These are phyloP conservation scores for Hansenula lynferdii DNA, from an alignment of 1,139 yeast genomes.

Conservation along the genomic window DNA sequence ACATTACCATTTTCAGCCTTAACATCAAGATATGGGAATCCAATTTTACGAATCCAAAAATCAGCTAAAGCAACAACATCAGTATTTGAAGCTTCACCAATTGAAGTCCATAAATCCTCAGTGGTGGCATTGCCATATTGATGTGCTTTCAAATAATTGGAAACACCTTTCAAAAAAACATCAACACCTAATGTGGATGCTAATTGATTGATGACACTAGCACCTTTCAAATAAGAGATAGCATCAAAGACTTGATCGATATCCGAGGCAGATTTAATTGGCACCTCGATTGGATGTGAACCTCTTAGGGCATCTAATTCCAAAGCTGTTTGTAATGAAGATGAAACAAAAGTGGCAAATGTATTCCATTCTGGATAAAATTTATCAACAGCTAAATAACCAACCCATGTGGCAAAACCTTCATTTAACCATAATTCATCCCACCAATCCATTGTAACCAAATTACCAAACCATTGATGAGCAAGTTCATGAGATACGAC, in stretches of 20 bases:
- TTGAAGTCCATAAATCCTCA: slow-evolving; percentile 53
- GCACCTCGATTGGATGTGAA: slow-evolving; percentile 86
- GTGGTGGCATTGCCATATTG: slow-evolving; percentile 59
- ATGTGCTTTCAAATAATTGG: slow-evolving; percentile 65
- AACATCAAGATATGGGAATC: slow-evolving; percentile 58
- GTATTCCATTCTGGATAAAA: slow-evolving; percentile 86
- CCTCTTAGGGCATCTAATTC: slow-evolving; percentile 70
- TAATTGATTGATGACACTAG: slow-evolving; percentile 74
- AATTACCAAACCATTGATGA: slow-evolving; percentile 91
- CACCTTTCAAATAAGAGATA: slow-evolving; percentile 80
- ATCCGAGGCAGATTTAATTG: slow-evolving; percentile 75
- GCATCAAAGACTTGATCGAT: slow-evolving; percentile 86
- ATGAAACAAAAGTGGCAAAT: slow-evolving; percentile 69
- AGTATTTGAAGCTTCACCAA: slow-evolving; percentile 48
- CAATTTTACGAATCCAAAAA: slow-evolving; percentile 60
- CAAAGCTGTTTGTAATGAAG: slow-evolving; percentile 65
- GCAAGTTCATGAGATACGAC: slow-evolving; percentile 90
- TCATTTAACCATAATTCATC: slow-evolving; percentile 90
- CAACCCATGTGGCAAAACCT: slow-evolving; percentile 92
- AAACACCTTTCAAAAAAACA: slow-evolving; percentile 70
- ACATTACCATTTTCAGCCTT: slow-evolving; percentile 26
- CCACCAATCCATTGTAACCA: slow-evolving; percentile 96
- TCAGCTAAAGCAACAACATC: slow-evolving; percentile 52
- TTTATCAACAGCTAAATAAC: slow-evolving; percentile 72
- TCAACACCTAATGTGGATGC: slow-evolving; percentile 75